Conservation (phyloP, 352 stramenopile species). For the Phytophthora cryptogea region DNA sequence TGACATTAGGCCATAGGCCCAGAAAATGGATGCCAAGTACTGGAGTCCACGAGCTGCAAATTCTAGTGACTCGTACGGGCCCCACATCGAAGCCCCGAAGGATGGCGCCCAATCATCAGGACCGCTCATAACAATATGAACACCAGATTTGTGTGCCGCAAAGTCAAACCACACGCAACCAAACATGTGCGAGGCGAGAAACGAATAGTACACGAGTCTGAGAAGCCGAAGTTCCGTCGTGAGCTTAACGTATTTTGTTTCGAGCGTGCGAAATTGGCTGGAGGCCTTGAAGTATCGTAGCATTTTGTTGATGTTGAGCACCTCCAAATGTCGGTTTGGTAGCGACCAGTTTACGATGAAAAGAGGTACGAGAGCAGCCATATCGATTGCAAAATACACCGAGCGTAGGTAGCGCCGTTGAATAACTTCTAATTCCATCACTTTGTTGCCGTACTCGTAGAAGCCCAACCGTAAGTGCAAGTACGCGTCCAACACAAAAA, state of each 20-base stretch:
- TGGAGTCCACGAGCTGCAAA: constrained; percentile 34
- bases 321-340: constrained; percentile 26
- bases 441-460: constrained; percentile 72
- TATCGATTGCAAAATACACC: constrained; percentile 44
- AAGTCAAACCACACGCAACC: constrained; percentile 71
- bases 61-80: constrained; percentile 29
- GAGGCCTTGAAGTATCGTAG: constrained; percentile 55
- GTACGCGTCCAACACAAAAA: constrained; percentile 57
- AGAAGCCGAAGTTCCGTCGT: constrained; percentile 55
- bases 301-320: constrained; percentile 65
- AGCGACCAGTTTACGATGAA: constrained; percentile 48
- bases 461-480: constrained; percentile 57
- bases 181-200: constrained; percentile 56
- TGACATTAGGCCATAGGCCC: constrained; percentile 61
- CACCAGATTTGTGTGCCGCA: constrained; percentile 45
- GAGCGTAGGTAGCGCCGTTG: constrained; percentile 50
- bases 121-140: constrained; percentile 34
- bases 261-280: constrained; percentile 48
- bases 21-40: constrained; percentile 57
- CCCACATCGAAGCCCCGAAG: constrained; percentile 43
- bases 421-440: constrained; percentile 53
- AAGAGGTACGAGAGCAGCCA: constrained; percentile 46
- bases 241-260: constrained; percentile 58
- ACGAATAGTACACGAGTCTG: constrained; percentile 63
- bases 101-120: constrained; percentile 15